Base-by-base conservation (phyloP, 352 stramenopile species). In the Phytophthora cajani region DNA sequence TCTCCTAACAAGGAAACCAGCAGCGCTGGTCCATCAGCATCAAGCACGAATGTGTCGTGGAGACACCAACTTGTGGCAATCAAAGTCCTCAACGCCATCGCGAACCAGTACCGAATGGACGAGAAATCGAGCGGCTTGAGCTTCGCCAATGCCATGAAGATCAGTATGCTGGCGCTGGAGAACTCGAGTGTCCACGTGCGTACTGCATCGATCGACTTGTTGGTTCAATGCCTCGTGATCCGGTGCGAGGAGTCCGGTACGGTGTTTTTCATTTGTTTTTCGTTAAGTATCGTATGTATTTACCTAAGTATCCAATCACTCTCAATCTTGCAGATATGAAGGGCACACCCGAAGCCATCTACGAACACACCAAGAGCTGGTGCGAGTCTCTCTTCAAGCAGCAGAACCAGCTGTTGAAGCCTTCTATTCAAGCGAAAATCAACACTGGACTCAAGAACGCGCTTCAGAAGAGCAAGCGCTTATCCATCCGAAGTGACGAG, bases 161-260 rank as follows among this genome's bases (percentile, higher is more conserved):
- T 93, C 52, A 93, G 85, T 55, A 83, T 87, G 52, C 49, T 72
- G 14, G 72, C 81, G 10, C 67, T 95, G 0, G 86, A 93, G 30
- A 91, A 95, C 49, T 87, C 87, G 4, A 95, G 84, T 44, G 82
- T 92, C 6, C 83, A 95, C 42, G 88, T 95, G 0, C 83, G 88
- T 14, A 89, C 81, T 1, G 84, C 85, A 0, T 74, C 85, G 0
- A 88, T 93, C 40, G 85, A 93, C 56, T 55, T 95, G 5, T 51
- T 95, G 11, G 83, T 93, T 0, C 85, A 95, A 36, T 87, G 83
- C 32, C 69, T 93, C 19, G 71, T 95, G 2, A 89, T 93, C 55
- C 79, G 80, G 52, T 93, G 85, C 27, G 88, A 95, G 64, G 77
- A 90, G 33, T 91, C 85, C 23, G 84, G 86, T 94, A 77, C 49